Percentiles rank a stretch among this genome's conserved stretches.
Conservation (phyloP, 306 rosid species). For the Parietaria judaica region DNA sequence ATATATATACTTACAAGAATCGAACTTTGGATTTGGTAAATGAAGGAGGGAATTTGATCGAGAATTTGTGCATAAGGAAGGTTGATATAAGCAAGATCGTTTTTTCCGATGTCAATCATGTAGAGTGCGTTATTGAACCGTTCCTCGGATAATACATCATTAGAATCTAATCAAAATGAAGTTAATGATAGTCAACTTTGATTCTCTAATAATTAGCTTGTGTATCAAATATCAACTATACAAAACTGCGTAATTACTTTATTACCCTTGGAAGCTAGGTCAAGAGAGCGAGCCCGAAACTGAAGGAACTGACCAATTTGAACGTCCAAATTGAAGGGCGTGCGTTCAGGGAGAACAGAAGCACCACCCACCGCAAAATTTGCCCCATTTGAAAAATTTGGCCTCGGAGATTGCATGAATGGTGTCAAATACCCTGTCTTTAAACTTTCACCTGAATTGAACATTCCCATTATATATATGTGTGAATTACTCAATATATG, state of each 20-base stretch:
- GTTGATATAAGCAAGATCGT: slow-evolving; percentile 21
- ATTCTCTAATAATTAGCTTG: too few species aligned
- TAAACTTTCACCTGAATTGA: slow-evolving; percentile 15
- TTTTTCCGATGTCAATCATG: slow-evolving; percentile 28
- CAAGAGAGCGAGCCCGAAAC: slow-evolving; percentile 22
- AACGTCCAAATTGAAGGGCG: slow-evolving; percentile 19
- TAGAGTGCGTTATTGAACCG: slow-evolving; percentile 21
- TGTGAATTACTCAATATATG: too few species aligned
- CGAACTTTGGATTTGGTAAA: slow-evolving; percentile 21
- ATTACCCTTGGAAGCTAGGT: slow-evolving; percentile 16
- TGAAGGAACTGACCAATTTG: slow-evolving; percentile 26
- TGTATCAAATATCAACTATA: too few species aligned
- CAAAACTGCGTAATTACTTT: too few species aligned
- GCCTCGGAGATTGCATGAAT: slow-evolving; percentile 16
- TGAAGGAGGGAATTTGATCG: slow-evolving; percentile 24
- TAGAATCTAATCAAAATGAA: too few species aligned
- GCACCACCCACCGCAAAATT: slow-evolving; percentile 27
- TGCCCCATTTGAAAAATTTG: slow-evolving; percentile 25
- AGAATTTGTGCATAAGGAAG: slow-evolving; percentile 22
- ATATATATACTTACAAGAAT: slow-evolving; percentile 10
- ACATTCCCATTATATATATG: too few species aligned
- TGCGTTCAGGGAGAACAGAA: slow-evolving; percentile 11
- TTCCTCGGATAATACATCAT: slow-evolving; percentile 16
- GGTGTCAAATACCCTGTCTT: not conserved
- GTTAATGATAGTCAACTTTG: too few species aligned